Evolutionary conservation across 1,284 basidiomycete genomes (phyloP).

Genomic region (Laetiporus sulphureus): DNA sequence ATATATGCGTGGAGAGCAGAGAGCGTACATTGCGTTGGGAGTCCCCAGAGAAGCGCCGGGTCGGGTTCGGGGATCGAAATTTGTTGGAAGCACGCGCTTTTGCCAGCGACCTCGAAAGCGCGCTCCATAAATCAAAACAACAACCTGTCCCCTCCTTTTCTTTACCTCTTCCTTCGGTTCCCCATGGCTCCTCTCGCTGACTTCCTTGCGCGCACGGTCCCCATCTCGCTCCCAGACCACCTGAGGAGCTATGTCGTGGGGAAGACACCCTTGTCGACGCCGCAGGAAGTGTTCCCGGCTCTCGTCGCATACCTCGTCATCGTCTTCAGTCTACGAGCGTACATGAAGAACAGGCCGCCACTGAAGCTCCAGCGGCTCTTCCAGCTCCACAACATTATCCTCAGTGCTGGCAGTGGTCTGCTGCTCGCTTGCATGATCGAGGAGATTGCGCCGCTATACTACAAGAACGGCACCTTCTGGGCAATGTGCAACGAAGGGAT

Average conservation of each 20-base stretch:
- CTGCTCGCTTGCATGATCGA: constrained; percentile 86
- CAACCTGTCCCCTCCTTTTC: constrained; percentile 7
- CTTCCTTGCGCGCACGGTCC: constrained; percentile 48
- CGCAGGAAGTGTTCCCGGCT: constrained; percentile 61
- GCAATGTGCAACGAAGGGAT: constrained; percentile 74
- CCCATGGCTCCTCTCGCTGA: constrained; percentile 69
- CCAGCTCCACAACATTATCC: constrained; percentile 87
- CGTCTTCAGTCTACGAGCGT: constrained; percentile 82
- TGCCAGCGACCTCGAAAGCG: constrained; percentile 6
- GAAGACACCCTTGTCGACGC: constrained; percentile 76
- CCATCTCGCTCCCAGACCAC: constrained; percentile 51
- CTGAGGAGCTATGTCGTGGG: constrained; percentile 67
- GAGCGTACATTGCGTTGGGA: neutral
- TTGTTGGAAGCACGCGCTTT: constrained; percentile 8
- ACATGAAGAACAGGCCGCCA: constrained; percentile 77
- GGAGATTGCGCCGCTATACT: constrained; percentile 77
- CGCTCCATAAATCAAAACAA: constrained; percentile 2
- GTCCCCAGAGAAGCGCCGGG: neutral
- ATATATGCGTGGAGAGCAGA: too few species aligned
- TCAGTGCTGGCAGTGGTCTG: constrained; percentile 78
- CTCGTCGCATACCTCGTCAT: constrained; percentile 80
- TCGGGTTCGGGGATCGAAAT: constrained; percentile 7
- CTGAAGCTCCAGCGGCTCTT: constrained; percentile 84
- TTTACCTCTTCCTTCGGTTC: constrained; percentile 17
- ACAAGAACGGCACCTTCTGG: constrained; percentile 66